Conservation (phyloP, 495 filamentous ascomycete species). For the Xylaria telfairii region DNA sequence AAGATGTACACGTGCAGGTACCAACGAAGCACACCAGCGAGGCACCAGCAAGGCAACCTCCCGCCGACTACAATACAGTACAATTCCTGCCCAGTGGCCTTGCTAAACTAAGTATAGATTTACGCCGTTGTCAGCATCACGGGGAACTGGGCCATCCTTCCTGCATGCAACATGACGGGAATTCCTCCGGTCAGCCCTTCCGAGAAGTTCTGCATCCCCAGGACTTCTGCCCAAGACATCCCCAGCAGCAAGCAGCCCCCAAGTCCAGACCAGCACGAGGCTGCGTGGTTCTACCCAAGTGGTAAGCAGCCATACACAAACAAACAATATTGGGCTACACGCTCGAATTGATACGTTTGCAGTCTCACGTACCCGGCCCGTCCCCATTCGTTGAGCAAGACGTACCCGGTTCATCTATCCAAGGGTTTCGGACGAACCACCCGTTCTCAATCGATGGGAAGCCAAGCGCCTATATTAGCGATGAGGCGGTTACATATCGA, state of each 20-base stretch:
- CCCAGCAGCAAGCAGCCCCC: background rate
- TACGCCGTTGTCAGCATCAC: background rate
- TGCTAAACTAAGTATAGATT: background rate
- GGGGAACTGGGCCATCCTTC: background rate
- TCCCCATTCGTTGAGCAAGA: background rate
- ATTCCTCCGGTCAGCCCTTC: slow-evolving; percentile 16
- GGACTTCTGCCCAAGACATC: background rate
- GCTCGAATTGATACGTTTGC: background rate
- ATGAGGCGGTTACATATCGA: slow-evolving; percentile 3
- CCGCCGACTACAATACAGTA: background rate
- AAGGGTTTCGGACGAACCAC: background rate
- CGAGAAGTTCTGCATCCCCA: slow-evolving; percentile 11
- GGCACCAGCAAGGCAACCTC: background rate
- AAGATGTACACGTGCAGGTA: no score
- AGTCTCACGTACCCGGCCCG: background rate
- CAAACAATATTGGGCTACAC: background rate
- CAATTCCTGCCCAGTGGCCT: background rate
- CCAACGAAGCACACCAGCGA: no score
- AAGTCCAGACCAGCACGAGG: slow-evolving; percentile 12
- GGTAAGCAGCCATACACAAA: background rate
- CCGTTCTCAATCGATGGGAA: background rate
- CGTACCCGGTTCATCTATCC: background rate
- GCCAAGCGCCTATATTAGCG: background rate
- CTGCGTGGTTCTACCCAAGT: background rate
- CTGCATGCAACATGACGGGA: slow-evolving; percentile 16